Evolutionary conservation across 164 flowering plant species (phyloP).

Genomic region (Vitis amurensis): DNA sequence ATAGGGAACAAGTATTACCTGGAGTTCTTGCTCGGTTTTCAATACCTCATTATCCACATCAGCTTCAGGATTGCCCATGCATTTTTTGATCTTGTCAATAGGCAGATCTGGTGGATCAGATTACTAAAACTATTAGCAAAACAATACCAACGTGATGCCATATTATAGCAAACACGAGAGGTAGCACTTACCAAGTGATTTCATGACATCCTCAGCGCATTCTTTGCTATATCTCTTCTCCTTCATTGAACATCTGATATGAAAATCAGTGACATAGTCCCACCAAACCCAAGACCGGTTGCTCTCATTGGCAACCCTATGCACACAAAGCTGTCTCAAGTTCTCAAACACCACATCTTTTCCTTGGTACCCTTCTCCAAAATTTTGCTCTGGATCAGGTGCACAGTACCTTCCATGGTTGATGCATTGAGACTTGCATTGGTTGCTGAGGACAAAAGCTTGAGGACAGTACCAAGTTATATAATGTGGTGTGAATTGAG

Average conservation of each 20-base stretch:
- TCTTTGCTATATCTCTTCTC: slow-evolving; percentile 65
- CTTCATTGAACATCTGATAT: slow-evolving; percentile 90
- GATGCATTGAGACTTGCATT: slow-evolving; percentile 92
- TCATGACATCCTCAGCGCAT: slow-evolving; percentile 80
- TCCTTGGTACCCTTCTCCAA: slow-evolving; percentile 75
- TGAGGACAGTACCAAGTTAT: slow-evolving; percentile 93
- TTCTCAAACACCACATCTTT: slow-evolving; percentile 88
- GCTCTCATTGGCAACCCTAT: slow-evolving; percentile 74
- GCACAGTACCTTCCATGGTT: slow-evolving; percentile 91
- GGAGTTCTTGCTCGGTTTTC: slow-evolving; percentile 74
- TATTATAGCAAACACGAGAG: neutral
- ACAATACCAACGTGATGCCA: neutral
- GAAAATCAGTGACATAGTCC: slow-evolving; percentile 93
- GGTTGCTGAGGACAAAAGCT: slow-evolving; percentile 57
- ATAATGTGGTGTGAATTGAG: slow-evolving; percentile 85
- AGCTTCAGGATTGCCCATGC: slow-evolving; percentile 91
- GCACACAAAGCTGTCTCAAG: slow-evolving; percentile 86
- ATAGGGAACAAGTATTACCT: slow-evolving; percentile 36
- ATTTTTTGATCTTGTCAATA: slow-evolving; percentile 60
- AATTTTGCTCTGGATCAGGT: slow-evolving; percentile 90
- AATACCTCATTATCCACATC: slow-evolving; percentile 74
- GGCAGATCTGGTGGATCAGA: slow-evolving; percentile 50
- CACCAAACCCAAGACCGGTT: slow-evolving; percentile 91
- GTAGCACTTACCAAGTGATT: slow-evolving; percentile 57
- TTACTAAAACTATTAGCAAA: slow-evolving; percentile 1